phyloP scores from a whole-genome alignment of 2,329 filamentous ascomycete species.

The Sphaerulina populicola region DNA sequence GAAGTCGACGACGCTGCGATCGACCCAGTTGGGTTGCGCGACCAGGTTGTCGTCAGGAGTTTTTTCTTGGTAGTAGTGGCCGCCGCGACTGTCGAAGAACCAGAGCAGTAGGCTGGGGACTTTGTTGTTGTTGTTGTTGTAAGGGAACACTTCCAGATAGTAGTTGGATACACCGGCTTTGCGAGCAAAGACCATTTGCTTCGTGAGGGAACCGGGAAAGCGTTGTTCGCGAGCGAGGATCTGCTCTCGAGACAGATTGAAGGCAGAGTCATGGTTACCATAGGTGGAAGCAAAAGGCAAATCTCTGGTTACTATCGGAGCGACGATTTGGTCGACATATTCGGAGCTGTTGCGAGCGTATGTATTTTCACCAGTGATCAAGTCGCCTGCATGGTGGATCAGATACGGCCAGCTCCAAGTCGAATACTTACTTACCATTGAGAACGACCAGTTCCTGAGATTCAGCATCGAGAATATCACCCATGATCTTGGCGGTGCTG shows the following conservation, averaged over 20 bases:
- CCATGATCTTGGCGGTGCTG: slow-evolving; percentile 51
- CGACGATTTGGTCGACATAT: slow-evolving; percentile 54
- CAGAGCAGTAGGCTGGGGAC: slow-evolving; percentile 50
- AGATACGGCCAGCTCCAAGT: neutral
- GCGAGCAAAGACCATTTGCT: slow-evolving; percentile 35
- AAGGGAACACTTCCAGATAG: slow-evolving; percentile 45
- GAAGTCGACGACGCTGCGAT: slow-evolving; percentile 40
- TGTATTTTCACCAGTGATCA: slow-evolving; percentile 60
- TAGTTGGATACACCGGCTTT: slow-evolving; percentile 47
- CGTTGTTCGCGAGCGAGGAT: slow-evolving; percentile 37
- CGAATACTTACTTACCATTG: slow-evolving; percentile 37
- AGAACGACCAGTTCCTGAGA: slow-evolving; percentile 54
- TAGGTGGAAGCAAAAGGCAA: slow-evolving; percentile 60
- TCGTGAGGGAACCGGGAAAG: slow-evolving; percentile 36
- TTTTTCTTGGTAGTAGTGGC: slow-evolving; percentile 47
- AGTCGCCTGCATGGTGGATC: slow-evolving; percentile 41
- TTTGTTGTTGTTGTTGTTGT: slow-evolving; percentile 37
- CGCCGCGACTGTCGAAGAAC: slow-evolving; percentile 60
- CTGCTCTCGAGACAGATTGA: slow-evolving; percentile 46
- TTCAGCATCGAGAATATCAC: slow-evolving; percentile 51
- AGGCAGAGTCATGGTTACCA: slow-evolving; percentile 60
- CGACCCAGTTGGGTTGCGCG: slow-evolving; percentile 40
- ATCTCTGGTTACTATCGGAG: slow-evolving; percentile 48
- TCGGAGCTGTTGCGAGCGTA: slow-evolving; percentile 48
- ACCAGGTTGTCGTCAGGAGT: slow-evolving; percentile 25